phyloP scores from a whole-genome alignment of 257 asterid genomes.

The Nicotiana sylvestris region DNA sequence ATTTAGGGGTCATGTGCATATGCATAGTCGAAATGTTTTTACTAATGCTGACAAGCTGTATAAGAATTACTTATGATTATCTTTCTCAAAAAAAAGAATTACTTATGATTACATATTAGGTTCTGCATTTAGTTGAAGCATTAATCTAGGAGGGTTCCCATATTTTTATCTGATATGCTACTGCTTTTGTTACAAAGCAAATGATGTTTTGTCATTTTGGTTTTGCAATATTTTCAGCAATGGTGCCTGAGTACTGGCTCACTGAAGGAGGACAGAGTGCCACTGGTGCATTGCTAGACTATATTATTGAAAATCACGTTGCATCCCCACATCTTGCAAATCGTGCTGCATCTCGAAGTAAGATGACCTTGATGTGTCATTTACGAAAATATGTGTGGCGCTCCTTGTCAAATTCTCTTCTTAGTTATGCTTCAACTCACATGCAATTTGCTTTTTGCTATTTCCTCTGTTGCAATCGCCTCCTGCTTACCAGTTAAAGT shows the following conservation, averaged over 20 bases:
- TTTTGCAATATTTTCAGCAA: slow-evolving; percentile 46
- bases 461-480: not conserved
- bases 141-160: not conserved
- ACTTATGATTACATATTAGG: not conserved
- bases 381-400: slow-evolving; percentile 5
- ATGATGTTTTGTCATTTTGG: not conserved
- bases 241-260: slow-evolving; percentile 98
- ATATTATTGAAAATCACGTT: slow-evolving; percentile 72
- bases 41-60: not conserved
- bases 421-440: not conserved
- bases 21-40: not conserved
- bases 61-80: not conserved
- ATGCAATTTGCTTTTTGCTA: not conserved
- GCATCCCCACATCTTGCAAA: slow-evolving; percentile 81
- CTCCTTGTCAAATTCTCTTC: not conserved
- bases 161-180: not conserved
- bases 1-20: not conserved
- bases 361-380: slow-evolving; percentile 20
- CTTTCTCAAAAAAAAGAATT: not conserved
- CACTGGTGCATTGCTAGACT: slow-evolving; percentile 82
- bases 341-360: slow-evolving; percentile 87
- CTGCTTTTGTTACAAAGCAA: not conserved
- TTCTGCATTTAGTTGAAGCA: slow-evolving; percentile 1
- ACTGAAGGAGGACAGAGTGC: slow-evolving; percentile 99
- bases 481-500: not conserved